Percentiles rank a stretch among this genome's conserved stretches.
Conservation (phyloP, 2,329 filamentous ascomycete genomes). For the Mariannaea sp. region DNA sequence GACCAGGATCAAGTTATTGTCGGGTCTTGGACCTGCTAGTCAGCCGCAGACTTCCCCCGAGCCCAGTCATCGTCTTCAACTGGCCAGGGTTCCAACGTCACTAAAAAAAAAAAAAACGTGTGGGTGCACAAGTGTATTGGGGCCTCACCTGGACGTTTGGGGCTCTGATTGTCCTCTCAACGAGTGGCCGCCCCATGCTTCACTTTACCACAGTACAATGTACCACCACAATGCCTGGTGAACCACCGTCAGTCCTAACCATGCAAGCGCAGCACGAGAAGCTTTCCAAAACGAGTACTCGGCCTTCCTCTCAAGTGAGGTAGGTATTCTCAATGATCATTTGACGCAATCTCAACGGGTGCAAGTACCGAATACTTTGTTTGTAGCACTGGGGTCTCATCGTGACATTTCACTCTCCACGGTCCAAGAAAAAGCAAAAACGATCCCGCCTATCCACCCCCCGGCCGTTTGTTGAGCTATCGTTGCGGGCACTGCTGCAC, state of each 20-base stretch:
- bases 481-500: slow-evolving; percentile 30
- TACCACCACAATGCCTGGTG: slow-evolving; percentile 6
- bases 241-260: no score
- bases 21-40: slow-evolving; percentile 14
- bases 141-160: slow-evolving; percentile 11
- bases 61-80: slow-evolving; percentile 28
- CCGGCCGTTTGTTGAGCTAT: slow-evolving; percentile 34
- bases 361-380: slow-evolving; percentile 30
- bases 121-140: slow-evolving; percentile 14
- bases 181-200: slow-evolving; percentile 14
- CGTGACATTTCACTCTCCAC: slow-evolving; percentile 10
- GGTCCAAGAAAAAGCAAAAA: slow-evolving; percentile 31
- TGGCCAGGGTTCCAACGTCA: slow-evolving; percentile 5
- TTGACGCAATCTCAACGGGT: slow-evolving; percentile 16
- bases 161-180: slow-evolving; percentile 17
- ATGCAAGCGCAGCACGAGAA: slow-evolving; percentile 13
- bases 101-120: not conserved
- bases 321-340: slow-evolving; percentile 29
- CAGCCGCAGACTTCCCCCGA: slow-evolving; percentile 14
- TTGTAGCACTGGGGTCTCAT: not conserved
- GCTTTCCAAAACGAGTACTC: slow-evolving; percentile 12
- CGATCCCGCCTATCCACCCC: slow-evolving; percentile 30
- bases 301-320: no score
- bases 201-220: slow-evolving; percentile 6
- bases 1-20: slow-evolving; percentile 20